These are phyloP conservation scores for Fusarium nurragi DNA, from an alignment of 2,329 filamentous ascomycete genomes.

Conservation along the genomic window DNA sequence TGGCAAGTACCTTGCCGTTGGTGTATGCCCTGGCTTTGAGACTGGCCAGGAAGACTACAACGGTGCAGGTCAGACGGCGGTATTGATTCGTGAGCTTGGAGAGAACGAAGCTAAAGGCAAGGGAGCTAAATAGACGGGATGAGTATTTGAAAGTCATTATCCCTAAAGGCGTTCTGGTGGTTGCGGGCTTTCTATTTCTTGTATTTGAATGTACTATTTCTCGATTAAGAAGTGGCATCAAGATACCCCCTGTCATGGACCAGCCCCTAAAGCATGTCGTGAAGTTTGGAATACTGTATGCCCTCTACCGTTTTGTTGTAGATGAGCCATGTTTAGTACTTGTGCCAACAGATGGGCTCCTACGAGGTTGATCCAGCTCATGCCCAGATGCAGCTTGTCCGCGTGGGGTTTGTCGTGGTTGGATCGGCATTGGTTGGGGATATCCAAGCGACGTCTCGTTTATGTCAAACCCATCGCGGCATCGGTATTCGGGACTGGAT, in stretches of 20 bases:
- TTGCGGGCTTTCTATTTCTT: constrained; percentile 41
- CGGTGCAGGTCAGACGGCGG: constrained; percentile 76
- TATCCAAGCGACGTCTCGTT: constrained; percentile 31
- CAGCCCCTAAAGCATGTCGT: not conserved
- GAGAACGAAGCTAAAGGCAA: constrained; percentile 92
- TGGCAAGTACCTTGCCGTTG: constrained; percentile 81
- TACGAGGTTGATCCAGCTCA: not conserved
- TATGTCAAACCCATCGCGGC: constrained; percentile 46
- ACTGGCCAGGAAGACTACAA: constrained; percentile 82
- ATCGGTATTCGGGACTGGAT: constrained; percentile 40
- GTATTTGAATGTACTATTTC: constrained; percentile 36
- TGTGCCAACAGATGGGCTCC: constrained; percentile 23
- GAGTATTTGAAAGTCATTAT: constrained; percentile 30
- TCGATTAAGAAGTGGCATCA: constrained; percentile 41
- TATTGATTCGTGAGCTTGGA: constrained; percentile 84
- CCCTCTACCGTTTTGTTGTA: not conserved
- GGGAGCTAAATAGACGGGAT: constrained; percentile 66
- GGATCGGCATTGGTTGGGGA: constrained; percentile 21
- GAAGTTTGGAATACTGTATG: not conserved
- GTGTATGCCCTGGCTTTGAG: constrained; percentile 87
- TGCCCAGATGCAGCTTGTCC: not conserved
- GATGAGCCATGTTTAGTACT: not conserved
- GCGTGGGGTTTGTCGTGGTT: not conserved
- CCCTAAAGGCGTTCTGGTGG: constrained; percentile 47
- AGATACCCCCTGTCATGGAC: constrained; percentile 48